These are phyloP conservation scores for Grosmannia clavigera DNA, from an alignment of 2,329 filamentous ascomycete species.

Conservation along the genomic window DNA sequence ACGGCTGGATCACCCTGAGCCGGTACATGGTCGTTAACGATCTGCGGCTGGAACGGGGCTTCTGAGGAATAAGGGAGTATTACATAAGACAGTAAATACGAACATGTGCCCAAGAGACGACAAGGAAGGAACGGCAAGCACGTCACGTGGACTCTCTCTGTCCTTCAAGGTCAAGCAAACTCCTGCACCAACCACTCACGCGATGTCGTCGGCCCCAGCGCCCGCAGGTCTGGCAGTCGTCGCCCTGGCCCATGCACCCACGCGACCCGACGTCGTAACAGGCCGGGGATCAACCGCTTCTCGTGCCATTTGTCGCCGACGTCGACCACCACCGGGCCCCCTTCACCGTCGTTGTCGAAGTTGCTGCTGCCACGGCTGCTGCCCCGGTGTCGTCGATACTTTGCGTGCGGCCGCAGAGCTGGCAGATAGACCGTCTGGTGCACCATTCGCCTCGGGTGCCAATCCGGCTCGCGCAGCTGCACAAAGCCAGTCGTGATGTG, in stretches of 20 bases:
- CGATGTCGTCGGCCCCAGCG: neutral
- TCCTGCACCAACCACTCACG: conserved; percentile 7
- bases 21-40: conserved; percentile 96
- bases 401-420: conserved; percentile 1
- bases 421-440: conserved; percentile 3
- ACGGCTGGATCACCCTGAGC: conserved; percentile 84
- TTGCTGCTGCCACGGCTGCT: neutral
- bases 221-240: neutral
- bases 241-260: neutral
- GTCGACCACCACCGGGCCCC: neutral
- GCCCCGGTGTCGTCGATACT: neutral
- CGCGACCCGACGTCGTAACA: neutral
- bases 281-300: neutral
- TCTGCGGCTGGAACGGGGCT: conserved; percentile 42
- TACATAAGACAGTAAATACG: neutral
- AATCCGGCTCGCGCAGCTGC: conserved; percentile 18
- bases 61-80: conserved; percentile 3
- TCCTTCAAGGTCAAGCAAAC: conserved; percentile 3
- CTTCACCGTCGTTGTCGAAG: neutral
- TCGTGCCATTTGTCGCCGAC: neutral
- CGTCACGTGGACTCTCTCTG: neutral
- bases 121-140: neutral
- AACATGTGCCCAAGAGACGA: neutral
- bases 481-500: conserved; percentile 26
- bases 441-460: neutral